Conservation (phyloP, 768 basidiomycete genomes). For the Ramaria rubella region DNA sequence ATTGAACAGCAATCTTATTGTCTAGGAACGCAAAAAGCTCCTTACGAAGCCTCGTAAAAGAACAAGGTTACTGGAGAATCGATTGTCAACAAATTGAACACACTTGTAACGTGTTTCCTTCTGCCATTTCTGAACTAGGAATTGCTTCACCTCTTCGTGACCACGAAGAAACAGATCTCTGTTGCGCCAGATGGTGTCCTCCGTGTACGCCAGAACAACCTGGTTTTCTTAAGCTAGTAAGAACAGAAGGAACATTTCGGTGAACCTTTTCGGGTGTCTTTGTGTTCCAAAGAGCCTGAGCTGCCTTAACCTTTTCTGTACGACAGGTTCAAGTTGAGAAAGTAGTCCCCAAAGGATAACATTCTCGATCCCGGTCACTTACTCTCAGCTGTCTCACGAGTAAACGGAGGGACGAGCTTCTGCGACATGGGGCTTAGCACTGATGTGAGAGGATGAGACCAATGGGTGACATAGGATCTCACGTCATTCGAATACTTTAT, state of each 20-base stretch:
- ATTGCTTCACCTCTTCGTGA: slow-evolving; percentile 36
- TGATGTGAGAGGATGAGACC: background rate
- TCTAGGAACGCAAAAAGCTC: slow-evolving; percentile 48
- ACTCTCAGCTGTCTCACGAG: slow-evolving; percentile 24
- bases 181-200: slow-evolving; percentile 51
- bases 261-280: slow-evolving; percentile 14
- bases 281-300: slow-evolving; percentile 47
- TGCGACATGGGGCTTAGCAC: background rate
- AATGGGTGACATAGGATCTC: too few relatives aligned
- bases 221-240: slow-evolving; percentile 12
- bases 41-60: slow-evolving; percentile 34
- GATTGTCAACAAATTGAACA: background rate
- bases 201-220: slow-evolving; percentile 44
- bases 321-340: background rate
- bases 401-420: slow-evolving; percentile 19
- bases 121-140: slow-evolving; percentile 46
- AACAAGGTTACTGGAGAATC: background rate
- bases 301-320: slow-evolving; percentile 41
- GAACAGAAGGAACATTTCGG: slow-evolving; percentile 6
- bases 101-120: slow-evolving; percentile 41
- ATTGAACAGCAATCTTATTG: slow-evolving; percentile 49
- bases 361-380: background rate
- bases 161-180: slow-evolving; percentile 44
- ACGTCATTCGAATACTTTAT: too few relatives aligned
- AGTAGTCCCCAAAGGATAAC: background rate